Base-by-base conservation (phyloP, 441 rosid genomes). In the Iberis amara region DNA sequence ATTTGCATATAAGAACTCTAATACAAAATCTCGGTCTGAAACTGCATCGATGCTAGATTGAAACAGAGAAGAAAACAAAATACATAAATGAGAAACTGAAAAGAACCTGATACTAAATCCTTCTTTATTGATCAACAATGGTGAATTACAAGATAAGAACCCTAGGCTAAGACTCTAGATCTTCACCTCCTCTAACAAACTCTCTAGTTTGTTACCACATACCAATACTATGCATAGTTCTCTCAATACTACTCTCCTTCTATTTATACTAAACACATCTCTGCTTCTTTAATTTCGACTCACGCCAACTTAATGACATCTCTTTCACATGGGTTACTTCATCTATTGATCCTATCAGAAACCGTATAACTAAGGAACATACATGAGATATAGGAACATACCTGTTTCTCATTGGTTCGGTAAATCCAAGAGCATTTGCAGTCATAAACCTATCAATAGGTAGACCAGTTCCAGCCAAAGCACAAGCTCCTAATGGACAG, bases 401-500 rank as follows among this genome's bases (percentile, higher is more conserved):
- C 96, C 96, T 83, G 72, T 83, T 87, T 63, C 87, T 77, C 80
- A 84, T 72, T 53, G 92, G 96, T 66, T 76, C 76, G 52, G 79
- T 62, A 70, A 86, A 86, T 39, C 83, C 87, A 55, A 86, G 54
- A 57, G 77, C 75, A 4, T 69, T 69, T 11, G 96, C 71, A 48
- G 87, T 82, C 85, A 78, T 75, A 62, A 80, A 77, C 64, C 96
- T 73, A 72, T 86, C 81, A 58, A 84, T 78, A 2, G 38, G 38
- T 10, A 33, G 38, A 33, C 38, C 11, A 10, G 38, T 33, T 33
- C 38, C 38, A 18, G 96, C 92, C 73, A 84, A 66, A 52, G 92
- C 96, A 76, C 92, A 86, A 55, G 96, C 89, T 58, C 96, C 92
- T 11, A 83, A 74, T 39, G 92, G 96, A 48, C 76, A 78, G 72